phyloP scores from a whole-genome alignment of 2,329 filamentous ascomycete species.

The Thielaviopsis punctulata region DNA sequence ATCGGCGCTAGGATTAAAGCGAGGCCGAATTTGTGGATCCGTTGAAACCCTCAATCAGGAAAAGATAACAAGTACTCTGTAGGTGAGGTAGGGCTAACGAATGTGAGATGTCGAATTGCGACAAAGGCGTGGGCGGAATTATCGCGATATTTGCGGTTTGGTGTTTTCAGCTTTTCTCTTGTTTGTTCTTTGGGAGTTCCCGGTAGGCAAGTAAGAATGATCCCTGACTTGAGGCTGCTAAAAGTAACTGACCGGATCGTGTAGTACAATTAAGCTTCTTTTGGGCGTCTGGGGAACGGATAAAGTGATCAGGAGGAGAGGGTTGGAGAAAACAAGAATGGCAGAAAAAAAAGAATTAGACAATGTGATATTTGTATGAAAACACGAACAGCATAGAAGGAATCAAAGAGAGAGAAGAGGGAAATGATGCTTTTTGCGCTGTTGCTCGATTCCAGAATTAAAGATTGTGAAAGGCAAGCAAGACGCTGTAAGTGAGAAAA shows the following conservation, averaged over 20 bases:
- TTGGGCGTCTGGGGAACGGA: not conserved
- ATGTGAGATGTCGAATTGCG: not conserved
- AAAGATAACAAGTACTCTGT: not conserved
- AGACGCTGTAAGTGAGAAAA: conserved; percentile 2
- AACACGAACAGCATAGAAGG: not conserved
- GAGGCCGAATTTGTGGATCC: not conserved
- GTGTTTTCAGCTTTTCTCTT: not conserved
- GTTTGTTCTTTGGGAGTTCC: not conserved
- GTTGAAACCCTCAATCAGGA: not conserved
- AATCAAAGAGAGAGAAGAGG: not conserved
- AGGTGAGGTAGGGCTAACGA: not conserved
- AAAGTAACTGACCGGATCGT: not conserved
- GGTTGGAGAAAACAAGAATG: not conserved
- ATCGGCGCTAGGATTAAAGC: not conserved
- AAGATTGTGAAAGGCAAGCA: not conserved
- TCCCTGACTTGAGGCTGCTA: not conserved
- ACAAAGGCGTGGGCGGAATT: not conserved
- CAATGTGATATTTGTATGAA: not conserved
- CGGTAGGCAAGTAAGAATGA: not conserved
- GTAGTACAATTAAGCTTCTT: not conserved
- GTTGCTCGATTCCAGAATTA: not conserved
- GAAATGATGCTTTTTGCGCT: not conserved
- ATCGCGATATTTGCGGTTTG: not conserved
- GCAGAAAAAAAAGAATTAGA: not conserved
- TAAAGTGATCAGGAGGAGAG: not conserved